Percentiles rank a stretch among this genome's conserved stretches.
These are phyloP conservation scores for Porcisia hertigi DNA, from an alignment of 208 protist genomes.

Conservation along the genomic window DNA sequence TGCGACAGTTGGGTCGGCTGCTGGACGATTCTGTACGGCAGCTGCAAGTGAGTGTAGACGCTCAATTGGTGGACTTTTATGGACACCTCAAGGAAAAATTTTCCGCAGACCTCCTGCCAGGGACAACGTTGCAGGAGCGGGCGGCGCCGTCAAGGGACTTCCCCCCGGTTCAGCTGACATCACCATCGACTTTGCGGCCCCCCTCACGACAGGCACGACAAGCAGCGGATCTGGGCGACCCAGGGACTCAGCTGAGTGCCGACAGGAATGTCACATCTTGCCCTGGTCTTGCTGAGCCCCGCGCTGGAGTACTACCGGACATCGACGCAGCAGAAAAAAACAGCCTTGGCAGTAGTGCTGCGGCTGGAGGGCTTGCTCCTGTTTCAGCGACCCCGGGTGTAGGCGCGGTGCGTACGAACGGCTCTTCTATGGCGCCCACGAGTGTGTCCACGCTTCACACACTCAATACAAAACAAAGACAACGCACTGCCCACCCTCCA, in stretches of 20 bases:
- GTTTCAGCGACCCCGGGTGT: neutral
- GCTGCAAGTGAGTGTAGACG: constrained; percentile 44
- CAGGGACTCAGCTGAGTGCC: neutral
- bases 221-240: neutral
- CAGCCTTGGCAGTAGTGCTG: neutral
- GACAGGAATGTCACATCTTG: neutral
- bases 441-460: neutral
- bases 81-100: constrained; percentile 51
- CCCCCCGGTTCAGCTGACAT: neutral
- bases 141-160: neutral
- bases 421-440: neutral
- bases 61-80: constrained; percentile 67
- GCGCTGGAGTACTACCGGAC: neutral
- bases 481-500: neutral
- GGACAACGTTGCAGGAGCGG: constrained; percentile 21
- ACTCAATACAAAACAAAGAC: neutral
- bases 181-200: constrained; percentile 9
- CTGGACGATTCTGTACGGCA: constrained; percentile 25
- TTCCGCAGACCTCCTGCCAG: constrained; percentile 19
- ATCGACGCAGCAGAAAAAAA: neutral
- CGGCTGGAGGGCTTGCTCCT: too few species aligned
- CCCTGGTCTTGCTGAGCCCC: neutral
- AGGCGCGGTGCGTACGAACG: neutral
- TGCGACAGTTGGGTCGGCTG: constrained; percentile 40
- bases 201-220: neutral